These are phyloP conservation scores for Wickerhamomyces alni DNA, from an alignment of 805 yeast species.

Conservation along the genomic window DNA sequence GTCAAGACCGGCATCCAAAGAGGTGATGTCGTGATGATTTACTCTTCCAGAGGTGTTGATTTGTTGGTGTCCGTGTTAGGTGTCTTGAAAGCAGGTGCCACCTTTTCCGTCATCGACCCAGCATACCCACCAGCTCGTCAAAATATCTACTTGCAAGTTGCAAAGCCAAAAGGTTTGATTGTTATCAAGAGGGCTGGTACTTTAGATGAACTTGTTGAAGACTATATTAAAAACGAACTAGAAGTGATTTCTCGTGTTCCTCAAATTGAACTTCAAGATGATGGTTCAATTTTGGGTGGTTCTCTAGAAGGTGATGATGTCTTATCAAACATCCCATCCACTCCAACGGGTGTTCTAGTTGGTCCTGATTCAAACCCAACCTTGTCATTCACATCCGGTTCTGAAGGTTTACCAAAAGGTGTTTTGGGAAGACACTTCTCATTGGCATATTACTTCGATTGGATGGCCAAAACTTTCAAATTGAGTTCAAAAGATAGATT, in stretches of 20 bases:
- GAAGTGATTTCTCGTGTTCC: slow-evolving; percentile 70
- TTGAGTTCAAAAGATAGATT: slow-evolving; percentile 77
- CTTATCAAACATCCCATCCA: slow-evolving; percentile 40
- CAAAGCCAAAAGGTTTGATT: slow-evolving; percentile 86
- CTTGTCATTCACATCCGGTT: slow-evolving; percentile 91
- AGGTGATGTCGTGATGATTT: slow-evolving; percentile 97
- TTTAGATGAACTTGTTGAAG: slow-evolving; percentile 69
- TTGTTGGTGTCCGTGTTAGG: slow-evolving; percentile 96
- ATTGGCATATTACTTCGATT: slow-evolving; percentile 93
- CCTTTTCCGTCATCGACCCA: slow-evolving; percentile 97
- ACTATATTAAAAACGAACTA: slow-evolving; percentile 69
- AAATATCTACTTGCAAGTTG: slow-evolving; percentile 86
- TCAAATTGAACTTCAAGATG: slow-evolving; percentile 67
- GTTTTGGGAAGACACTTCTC: slow-evolving; percentile 97
- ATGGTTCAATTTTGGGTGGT: slow-evolving; percentile 70
- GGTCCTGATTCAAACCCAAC: slow-evolving; percentile 99
- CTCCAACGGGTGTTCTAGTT: slow-evolving; percentile 81
- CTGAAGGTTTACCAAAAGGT: slow-evolving; percentile 98
- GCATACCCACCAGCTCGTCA: slow-evolving; percentile 99
- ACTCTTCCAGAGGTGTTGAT: slow-evolving; percentile 96
- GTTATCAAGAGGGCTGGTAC: slow-evolving; percentile 88
- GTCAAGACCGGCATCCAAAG: slow-evolving; percentile 72
- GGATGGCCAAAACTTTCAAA: slow-evolving; percentile 91
- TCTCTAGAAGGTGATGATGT: slow-evolving; percentile 37
- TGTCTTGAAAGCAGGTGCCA: slow-evolving; percentile 96